Conservation (phyloP, 257 asterid genomes). For the Handroanthus guayacan region DNA sequence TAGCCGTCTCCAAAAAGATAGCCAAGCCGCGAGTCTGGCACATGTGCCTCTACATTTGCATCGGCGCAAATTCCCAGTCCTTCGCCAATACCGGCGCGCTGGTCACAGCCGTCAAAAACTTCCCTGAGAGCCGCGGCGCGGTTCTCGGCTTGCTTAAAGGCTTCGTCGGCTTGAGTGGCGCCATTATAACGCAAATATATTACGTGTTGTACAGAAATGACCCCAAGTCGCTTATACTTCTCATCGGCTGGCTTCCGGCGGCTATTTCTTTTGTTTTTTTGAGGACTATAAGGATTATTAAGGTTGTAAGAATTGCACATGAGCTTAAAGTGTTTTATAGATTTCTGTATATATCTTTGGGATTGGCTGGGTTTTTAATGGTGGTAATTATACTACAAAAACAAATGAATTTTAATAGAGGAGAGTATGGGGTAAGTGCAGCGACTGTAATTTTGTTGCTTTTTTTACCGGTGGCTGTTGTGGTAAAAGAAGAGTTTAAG, state of each 20-base stretch:
- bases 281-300: conserved; percentile 54
- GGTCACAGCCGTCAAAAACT: conserved; percentile 79
- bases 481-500: conserved; percentile 42
- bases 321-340: conserved; percentile 61
- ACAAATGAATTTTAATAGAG: conserved; percentile 38
- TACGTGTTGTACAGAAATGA: conserved; percentile 49
- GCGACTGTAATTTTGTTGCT: conserved; percentile 39
- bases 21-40: conserved; percentile 69
- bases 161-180: conserved; percentile 66
- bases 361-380: conserved; percentile 56
- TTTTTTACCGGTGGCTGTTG: conserved; percentile 44
- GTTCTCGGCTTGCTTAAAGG: conserved; percentile 63
- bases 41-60: conserved; percentile 79
- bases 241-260: conserved; percentile 69
- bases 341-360: conserved; percentile 54
- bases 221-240: conserved; percentile 46
- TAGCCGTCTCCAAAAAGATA: conserved; percentile 64
- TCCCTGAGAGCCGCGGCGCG: conserved; percentile 69
- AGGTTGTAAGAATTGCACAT: conserved; percentile 44
- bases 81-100: conserved; percentile 91
- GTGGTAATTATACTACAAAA: conserved; percentile 50
- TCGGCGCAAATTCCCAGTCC: conserved; percentile 84
- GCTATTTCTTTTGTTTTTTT: conserved; percentile 55
- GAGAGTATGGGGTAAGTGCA: conserved; percentile 42
- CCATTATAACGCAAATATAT: conserved; percentile 58